A percentile compares a stretch with the other conserved stretches of the same genome.
Conservation (phyloP, 306 rosid species). For the Psophocarpus tetragonolobus region DNA sequence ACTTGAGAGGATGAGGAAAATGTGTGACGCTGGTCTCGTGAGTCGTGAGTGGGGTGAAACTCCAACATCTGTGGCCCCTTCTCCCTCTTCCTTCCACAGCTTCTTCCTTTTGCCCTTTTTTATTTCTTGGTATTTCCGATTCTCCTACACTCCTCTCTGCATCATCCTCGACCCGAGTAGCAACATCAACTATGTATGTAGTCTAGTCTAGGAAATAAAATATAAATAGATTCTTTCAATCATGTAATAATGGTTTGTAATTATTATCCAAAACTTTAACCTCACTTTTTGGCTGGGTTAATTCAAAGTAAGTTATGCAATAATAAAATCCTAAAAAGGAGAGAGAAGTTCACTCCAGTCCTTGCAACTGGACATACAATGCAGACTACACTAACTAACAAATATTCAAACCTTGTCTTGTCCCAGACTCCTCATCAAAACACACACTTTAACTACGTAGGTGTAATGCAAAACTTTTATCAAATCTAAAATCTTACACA, state of each 20-base stretch:
- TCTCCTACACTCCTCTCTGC: neutral
- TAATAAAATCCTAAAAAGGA: conserved; percentile 4
- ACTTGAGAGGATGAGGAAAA: neutral
- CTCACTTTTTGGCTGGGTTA: neutral
- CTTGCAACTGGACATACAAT: neutral
- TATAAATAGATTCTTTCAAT: neutral
- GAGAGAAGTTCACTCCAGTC: neutral
- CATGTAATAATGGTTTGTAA: conserved; percentile 10
- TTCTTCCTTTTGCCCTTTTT: conserved; percentile 17
- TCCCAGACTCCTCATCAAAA: neutral
- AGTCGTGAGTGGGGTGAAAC: conserved; percentile 30
- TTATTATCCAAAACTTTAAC: neutral
- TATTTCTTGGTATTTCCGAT: conserved; percentile 9
- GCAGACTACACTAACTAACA: neutral
- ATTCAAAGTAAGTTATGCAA: neutral
- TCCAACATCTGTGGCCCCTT: conserved; percentile 38
- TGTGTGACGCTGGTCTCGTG: conserved; percentile 27
- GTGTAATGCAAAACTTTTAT: neutral
- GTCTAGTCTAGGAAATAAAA: neutral
- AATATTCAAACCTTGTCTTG: neutral
- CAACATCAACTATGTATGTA: neutral
- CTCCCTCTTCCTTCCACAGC: neutral
- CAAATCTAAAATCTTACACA: neutral
- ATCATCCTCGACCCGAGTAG: neutral
- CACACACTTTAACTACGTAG: neutral